A percentile compares a stretch with the other conserved stretches of the same genome.
phyloP scores from a whole-genome alignment of 345 rosid genomes.

The Eucalyptus urophylla region DNA sequence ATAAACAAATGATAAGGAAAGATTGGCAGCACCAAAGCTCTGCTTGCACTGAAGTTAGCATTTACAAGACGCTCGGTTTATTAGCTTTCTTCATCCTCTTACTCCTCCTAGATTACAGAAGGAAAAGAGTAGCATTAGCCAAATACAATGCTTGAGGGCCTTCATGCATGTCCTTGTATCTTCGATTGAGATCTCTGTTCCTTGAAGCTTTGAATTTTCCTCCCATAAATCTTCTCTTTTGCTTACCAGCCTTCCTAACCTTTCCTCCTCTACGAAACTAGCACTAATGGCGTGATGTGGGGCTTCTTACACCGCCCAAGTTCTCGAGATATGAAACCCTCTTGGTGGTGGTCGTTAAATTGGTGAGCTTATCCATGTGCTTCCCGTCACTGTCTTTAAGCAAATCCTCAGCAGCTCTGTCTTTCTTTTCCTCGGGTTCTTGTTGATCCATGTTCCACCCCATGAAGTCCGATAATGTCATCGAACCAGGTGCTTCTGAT shows the following conservation, averaged over 20 bases:
- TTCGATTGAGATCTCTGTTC: not conserved
- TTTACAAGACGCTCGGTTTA: not conserved
- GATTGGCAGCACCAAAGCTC: not conserved
- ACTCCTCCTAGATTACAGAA: not conserved
- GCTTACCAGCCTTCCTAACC: not conserved
- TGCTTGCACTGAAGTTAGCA: not conserved
- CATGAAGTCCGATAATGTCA: conserved; percentile 66
- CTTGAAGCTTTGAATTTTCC: not conserved
- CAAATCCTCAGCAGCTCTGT: conserved; percentile 15
- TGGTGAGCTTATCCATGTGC: conserved; percentile 19
- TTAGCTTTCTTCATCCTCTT: not conserved
- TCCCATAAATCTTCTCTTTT: not conserved
- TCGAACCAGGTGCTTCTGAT: conserved; percentile 6
- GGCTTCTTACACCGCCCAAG: conserved; percentile 61
- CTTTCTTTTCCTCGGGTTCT: conserved; percentile 21
- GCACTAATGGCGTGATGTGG: conserved; percentile 47
- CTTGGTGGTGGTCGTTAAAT: conserved; percentile 24
- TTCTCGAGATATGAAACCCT: conserved; percentile 60
- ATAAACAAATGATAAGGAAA: not conserved
- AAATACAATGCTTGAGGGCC: not conserved
- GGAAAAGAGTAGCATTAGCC: not conserved
- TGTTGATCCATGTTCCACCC: conserved; percentile 48
- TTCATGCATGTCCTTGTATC: not conserved
- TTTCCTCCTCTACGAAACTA: not conserved
- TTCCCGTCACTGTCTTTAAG: conserved; percentile 20